Percentiles rank a stretch among this genome's conserved stretches.
Conservation (phyloP, 257 asterid species). For the Mitragyna speciosa region DNA sequence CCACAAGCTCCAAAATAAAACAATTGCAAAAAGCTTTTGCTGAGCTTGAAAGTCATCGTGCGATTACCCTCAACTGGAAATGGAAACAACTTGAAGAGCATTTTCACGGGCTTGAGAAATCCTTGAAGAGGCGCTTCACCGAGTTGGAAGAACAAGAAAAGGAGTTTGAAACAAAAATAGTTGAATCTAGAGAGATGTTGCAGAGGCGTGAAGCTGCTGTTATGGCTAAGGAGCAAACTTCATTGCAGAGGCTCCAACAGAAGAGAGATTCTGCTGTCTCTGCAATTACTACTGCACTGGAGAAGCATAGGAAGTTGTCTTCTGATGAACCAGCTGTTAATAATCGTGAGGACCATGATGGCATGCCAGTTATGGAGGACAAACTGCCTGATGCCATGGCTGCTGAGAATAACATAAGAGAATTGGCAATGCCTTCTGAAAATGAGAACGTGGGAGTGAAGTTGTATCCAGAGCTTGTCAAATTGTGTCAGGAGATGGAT, state of each 20-base stretch:
- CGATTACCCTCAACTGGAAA: slow-evolving; percentile 79
- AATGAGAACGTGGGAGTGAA: slow-evolving; percentile 49
- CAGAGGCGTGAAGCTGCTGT: slow-evolving; percentile 80
- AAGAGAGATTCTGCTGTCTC: slow-evolving; percentile 94
- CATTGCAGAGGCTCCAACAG: slow-evolving; percentile 85
- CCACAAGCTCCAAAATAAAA: slow-evolving; percentile 80
- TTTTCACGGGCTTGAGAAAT: slow-evolving; percentile 89
- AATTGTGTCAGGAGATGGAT: slow-evolving; percentile 80
- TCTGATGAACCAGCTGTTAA: slow-evolving; percentile 33
- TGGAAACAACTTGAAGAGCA: slow-evolving; percentile 99
- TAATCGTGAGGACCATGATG: slow-evolving; percentile 41
- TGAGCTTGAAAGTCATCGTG: slow-evolving; percentile 92
- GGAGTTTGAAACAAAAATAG: slow-evolving; percentile 73
- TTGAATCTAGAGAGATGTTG: slow-evolving; percentile 58
- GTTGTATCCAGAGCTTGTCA: slow-evolving; percentile 75
- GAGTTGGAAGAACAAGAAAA: slow-evolving; percentile 91
- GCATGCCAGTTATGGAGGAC: slow-evolving; percentile 35
- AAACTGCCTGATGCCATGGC: slow-evolving; percentile 38
- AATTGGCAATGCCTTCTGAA: slow-evolving; percentile 34
- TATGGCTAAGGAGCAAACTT: slow-evolving; percentile 73
- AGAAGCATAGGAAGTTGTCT: slow-evolving; percentile 43
- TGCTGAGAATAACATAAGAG: slow-evolving; percentile 31
- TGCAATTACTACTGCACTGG: slow-evolving; percentile 68
- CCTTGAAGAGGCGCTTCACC: slow-evolving; percentile 90
- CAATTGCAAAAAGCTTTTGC: slow-evolving; percentile 95